A percentile compares a stretch with the other conserved stretches of the same genome.
Evolutionary conservation across 345 rosid species (phyloP).

Genomic region (Eucalyptus rudis): DNA sequence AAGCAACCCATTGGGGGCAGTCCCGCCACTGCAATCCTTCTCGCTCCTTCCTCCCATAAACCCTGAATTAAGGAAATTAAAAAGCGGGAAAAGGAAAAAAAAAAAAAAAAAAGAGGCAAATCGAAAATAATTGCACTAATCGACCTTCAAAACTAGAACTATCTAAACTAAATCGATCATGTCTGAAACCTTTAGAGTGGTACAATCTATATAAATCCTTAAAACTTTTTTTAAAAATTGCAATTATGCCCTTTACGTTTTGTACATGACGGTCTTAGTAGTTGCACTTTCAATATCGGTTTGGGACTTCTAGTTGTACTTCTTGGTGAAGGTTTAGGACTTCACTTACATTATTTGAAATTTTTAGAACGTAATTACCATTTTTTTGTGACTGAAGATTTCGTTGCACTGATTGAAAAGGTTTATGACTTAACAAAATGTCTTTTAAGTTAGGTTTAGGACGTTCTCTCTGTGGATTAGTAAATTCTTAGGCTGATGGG

Average conservation of each 20-base stretch:
- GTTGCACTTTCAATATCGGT: not conserved
- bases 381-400: not conserved
- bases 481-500: not conserved
- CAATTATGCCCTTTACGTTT: not conserved
- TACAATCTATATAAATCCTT: not conserved
- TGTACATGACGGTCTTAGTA: not conserved
- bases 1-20: constrained; percentile 82
- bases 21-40: constrained; percentile 22
- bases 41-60: constrained; percentile 51
- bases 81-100: not conserved
- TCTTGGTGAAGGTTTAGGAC: not conserved
- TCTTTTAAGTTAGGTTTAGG: not conserved
- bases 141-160: not conserved
- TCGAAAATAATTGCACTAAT: not conserved
- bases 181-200: not conserved
- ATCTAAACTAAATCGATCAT: not conserved
- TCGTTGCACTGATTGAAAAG: not conserved
- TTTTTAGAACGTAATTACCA: not conserved
- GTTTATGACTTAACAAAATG: not conserved
- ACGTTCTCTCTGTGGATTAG: not conserved
- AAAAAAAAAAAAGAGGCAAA: not conserved
- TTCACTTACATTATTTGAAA: not conserved
- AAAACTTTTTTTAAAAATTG: not conserved
- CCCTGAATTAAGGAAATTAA: constrained; percentile 13
- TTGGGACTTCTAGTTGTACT: not conserved